phyloP scores from a whole-genome alignment of 768 basidiomycete species.

The Chalciporus sphaerocephalus region DNA sequence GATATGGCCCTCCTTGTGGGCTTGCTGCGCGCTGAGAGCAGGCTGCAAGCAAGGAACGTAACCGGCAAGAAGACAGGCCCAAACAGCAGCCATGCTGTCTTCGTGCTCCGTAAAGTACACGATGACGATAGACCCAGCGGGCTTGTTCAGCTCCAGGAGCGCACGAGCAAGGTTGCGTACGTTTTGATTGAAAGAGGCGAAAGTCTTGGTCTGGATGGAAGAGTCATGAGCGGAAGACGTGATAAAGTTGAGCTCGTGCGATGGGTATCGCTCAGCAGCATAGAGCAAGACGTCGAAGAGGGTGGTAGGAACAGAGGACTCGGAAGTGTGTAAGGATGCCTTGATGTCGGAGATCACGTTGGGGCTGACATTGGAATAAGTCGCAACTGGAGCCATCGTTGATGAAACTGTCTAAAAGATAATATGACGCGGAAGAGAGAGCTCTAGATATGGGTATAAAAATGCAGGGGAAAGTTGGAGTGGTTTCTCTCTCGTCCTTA shows the following conservation, averaged over 20 bases:
- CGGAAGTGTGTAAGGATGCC: background rate
- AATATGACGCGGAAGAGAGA: background rate
- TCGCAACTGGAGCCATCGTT: constrained; percentile 10
- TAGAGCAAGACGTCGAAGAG: constrained; percentile 20
- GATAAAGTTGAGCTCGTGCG: constrained; percentile 22
- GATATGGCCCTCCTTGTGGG: constrained; percentile 28
- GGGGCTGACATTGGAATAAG: background rate
- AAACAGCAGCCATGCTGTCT: constrained; percentile 32
- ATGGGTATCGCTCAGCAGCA: constrained; percentile 19
- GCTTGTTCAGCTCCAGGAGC: constrained; percentile 16
- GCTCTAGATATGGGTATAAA: background rate
- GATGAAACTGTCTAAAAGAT: background rate
- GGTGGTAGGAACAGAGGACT: constrained; percentile 17
- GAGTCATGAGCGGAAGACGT: constrained; percentile 26
- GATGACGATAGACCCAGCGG: constrained; percentile 23
- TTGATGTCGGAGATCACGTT: constrained; percentile 7
- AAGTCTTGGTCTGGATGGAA: constrained; percentile 17
- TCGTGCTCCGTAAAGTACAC: constrained; percentile 32
- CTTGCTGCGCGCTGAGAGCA: constrained; percentile 31
- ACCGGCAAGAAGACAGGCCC: constrained; percentile 31
- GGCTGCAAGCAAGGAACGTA: constrained; percentile 31
- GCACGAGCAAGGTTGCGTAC: constrained; percentile 18
- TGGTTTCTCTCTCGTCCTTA: too few relatives aligned
- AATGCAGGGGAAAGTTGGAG: background rate
- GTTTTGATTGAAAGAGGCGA: constrained; percentile 15